Evolutionary conservation across 23 red algal genomes (phyloP), one percentile per base, ranked within the genome.

Genomic region (Cyanidioschyzon merolae): DNA sequence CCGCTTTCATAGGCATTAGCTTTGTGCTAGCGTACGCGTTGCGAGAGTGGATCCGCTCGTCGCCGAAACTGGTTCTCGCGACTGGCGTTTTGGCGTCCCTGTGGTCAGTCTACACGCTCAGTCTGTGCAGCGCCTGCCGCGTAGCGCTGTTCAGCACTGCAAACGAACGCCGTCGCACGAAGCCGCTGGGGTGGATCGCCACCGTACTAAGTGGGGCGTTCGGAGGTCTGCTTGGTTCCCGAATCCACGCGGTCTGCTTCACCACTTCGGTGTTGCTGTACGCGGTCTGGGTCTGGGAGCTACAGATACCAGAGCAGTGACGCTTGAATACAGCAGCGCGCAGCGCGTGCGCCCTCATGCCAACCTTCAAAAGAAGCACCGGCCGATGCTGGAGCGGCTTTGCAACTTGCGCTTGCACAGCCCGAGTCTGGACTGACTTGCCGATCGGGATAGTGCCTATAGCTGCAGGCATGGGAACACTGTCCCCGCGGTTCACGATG

Each of bases 221-320:
- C 12, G 63, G 63, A 7, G 63, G n/a, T 27, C 32, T 71, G 12
- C 63, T 71, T 7, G 63, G n/a, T 3, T 32, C 7, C 29, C n/a
- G 7, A 7, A 35, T 71, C n/a, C 63, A 71, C 32, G 12, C 63
- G 2, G 63, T 71, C n/a, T 71, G 63, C 29, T 7, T 71, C 16
- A 71, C 63, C 29, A 27, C 30, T 7, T 32, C n/a, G 7, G 2
- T 15, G 63, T 35, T 35, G 63, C 32, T 71, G 21, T 71, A 71
- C 63, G 63, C 63, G 2, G n/a, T 71, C 63, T 71, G 63, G 63
- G 12, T 71, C 12, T 71, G 63, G 63, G 32, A 32, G 12, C 32
- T 71, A 27, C 63, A 71, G 63, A 25, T 7, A 32, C 63, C 32
- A 25, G 12, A 12, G 50, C 50, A 57, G 50, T 16, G 50, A n/a